These are phyloP conservation scores for Camellia japonica DNA, from an alignment of 148 eudicot genomes.

Conservation along the genomic window DNA sequence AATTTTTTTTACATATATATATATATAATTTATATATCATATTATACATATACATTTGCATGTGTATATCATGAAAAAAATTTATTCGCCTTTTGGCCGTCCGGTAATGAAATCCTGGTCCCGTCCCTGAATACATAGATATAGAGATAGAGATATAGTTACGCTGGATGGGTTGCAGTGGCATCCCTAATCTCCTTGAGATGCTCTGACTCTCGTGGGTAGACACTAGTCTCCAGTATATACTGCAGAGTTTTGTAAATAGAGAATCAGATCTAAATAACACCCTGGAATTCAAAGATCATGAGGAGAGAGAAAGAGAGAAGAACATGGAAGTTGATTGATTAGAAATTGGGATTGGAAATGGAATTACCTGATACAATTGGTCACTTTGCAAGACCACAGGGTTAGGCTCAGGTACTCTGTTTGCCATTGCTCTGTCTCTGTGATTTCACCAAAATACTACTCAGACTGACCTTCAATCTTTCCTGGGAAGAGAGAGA, in stretches of 20 bases:
- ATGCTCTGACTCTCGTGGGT: conserved; percentile 37
- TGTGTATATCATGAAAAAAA: too few relatives aligned
- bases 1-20: too few relatives aligned
- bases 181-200: conserved; percentile 46
- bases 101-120: too few relatives aligned
- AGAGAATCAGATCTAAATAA: not conserved
- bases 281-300: not conserved
- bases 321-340: not conserved
- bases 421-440: conserved; percentile 7
- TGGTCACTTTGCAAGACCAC: conserved; percentile 38
- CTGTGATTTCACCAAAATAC: too few relatives aligned
- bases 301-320: not conserved
- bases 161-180: conserved; percentile 42
- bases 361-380: conserved; percentile 26
- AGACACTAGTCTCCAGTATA: conserved; percentile 38
- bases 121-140: too few relatives aligned
- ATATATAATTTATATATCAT: too few relatives aligned
- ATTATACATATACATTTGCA: too few relatives aligned
- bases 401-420: not conserved
- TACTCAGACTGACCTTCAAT: too few relatives aligned
- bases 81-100: too few relatives aligned
- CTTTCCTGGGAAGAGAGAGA: too few relatives aligned
- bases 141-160: not conserved
- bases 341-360: too few relatives aligned
- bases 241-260: conserved; percentile 23